Conservation (phyloP, 345 rosid genomes). For the Cardamine resedifolia region DNA sequence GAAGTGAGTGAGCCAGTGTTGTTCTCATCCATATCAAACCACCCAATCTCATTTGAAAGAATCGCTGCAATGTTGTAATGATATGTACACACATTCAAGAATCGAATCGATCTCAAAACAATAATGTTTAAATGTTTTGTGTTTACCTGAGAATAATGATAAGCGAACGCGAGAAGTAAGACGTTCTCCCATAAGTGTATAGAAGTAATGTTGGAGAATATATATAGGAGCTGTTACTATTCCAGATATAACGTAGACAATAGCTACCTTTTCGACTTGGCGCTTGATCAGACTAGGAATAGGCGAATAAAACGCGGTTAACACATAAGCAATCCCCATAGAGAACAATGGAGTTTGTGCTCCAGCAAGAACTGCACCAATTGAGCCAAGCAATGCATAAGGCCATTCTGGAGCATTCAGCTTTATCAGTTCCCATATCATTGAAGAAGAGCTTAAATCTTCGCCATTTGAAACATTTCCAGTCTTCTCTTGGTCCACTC, state of each 20-base stretch:
- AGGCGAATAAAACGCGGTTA: constrained; percentile 65
- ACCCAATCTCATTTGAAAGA: constrained; percentile 76
- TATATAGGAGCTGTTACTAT: constrained; percentile 58
- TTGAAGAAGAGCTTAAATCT: constrained; percentile 32
- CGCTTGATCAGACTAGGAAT: constrained; percentile 42
- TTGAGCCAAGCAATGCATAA: constrained; percentile 71
- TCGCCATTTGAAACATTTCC: constrained; percentile 9
- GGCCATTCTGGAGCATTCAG: constrained; percentile 87
- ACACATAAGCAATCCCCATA: constrained; percentile 60
- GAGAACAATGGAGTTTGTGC: constrained; percentile 72
- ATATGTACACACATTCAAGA: not conserved
- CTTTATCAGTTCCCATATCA: constrained; percentile 63
- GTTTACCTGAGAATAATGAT: constrained; percentile 71
- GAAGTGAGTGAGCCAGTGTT: constrained; percentile 64
- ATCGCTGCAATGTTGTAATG: constrained; percentile 56
- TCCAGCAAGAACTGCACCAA: constrained; percentile 79
- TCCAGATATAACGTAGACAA: constrained; percentile 54
- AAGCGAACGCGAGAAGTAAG: constrained; percentile 73
- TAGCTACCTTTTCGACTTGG: constrained; percentile 48
- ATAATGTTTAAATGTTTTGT: not conserved
- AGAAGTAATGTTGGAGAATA: constrained; percentile 73
- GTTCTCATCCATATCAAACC: constrained; percentile 89
- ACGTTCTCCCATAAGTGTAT: constrained; percentile 81
- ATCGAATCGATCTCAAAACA: not conserved
- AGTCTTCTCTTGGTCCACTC: constrained; percentile 32